Evolutionary conservation across 2,329 filamentous ascomycete species (phyloP), one percentile per base, ranked within the genome.

Genomic region (Ambrosiella cleistominuta): DNA sequence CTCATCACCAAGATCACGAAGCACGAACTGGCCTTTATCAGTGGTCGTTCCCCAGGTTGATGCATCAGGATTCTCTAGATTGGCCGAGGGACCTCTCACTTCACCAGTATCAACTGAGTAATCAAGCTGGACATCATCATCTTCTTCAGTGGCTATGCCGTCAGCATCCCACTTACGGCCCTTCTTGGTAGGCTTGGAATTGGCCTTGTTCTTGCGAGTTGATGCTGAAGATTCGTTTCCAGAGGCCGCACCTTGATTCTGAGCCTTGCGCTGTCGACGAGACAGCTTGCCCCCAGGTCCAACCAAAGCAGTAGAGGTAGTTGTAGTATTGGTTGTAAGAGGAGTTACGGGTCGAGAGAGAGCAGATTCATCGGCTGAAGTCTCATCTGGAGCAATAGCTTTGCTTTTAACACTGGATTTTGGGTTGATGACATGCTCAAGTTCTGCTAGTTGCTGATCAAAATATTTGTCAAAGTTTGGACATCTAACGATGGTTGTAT

Each of bases 1-100:
- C 70, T 98, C 89, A 63, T 95, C 88, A 61, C 90, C 91, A 6
- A 98, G 72, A 66, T 98, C 93, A 66, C 87, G 95, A 62, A 98
- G 74, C 54, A 97, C 84, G 65, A 97, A 98, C 67, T 96, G 87
- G 56, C 93, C 93, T 71, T 91, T 90, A 56, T 79, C 80, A 12
- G 86, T 95, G 66, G 81, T 84, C 40, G 79, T 86, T 40, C 93
- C 93, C 88, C 89, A 96, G 1, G 86, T 82, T 11, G 83, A 81
- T 55, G 86, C 78, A 62, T 88, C 82, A 38, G 96, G 82, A 47
- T 81, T 79, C 65, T 94, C 86, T 2, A 94, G 71, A 8, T 78
- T 77, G 19, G 80, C 75, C 13, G 76, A 74, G 54, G 79, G 76
- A 37, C 68, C 68, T 63, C 79, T 77, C 54, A 78, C 77, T 63